Base-by-base conservation (phyloP, 257 asterid genomes). In the Mentha longifolia region DNA sequence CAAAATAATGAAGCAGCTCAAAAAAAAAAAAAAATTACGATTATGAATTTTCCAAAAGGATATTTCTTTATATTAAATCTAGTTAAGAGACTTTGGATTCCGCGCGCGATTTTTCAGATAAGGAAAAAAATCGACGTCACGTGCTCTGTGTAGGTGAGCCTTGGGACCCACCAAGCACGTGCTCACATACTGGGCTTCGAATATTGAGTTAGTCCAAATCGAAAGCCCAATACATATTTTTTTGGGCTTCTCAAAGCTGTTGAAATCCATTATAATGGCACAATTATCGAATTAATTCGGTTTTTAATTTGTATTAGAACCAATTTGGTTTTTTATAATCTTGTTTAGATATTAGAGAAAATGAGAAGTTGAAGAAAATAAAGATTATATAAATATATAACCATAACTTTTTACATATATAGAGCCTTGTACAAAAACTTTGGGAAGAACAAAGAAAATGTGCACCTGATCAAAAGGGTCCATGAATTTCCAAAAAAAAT, bases 71-170 rank as follows among this genome's bases (percentile, higher is more conserved):
- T 60, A 67, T 74, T 52, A 64, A 65, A 74, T 74, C 1, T 37
- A 37, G 61, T 62, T 61, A 52, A 76, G 63, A 67, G 67, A 17
- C 20, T 57, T 74, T 51, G 61, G 76, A 72, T 62, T 72, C 77
- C 71, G 77, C 65, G 76, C 69, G 65, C 65, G 77, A 42, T 52
- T 54, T 63, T 63, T 52, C 46, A 15, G 64, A 61, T 49, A 9
- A 50, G 45, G 16, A 2, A 28, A 28, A 28, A 28, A 28, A 28
- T 43, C 12, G 31, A 43, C 33, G 59, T 62, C 80, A 75, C 79
- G 79, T 52, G 75, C 56, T 43, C 61, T 45, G 49, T 30, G 58
- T 39, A 20, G 54, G 30, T 14, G 35, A 13, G 39, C 39, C 5
- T 55, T 6, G 41, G 61, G 63, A 57, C 69, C 68, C 35, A n/a